Base-by-base conservation (phyloP, 805 yeast species). In the Saturnispora sekii region DNA sequence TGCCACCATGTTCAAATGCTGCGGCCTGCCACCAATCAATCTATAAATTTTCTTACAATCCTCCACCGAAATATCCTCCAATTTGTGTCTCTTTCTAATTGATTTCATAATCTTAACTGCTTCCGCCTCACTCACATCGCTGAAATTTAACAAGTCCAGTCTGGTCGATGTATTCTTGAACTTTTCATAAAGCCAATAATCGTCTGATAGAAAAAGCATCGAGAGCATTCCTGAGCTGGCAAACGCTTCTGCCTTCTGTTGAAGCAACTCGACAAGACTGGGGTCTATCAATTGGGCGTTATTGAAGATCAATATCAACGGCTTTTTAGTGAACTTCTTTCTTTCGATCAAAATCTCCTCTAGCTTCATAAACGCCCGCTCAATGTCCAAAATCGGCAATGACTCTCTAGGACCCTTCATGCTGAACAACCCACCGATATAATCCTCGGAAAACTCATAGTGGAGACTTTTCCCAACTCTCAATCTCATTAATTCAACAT, bases 371-470 rank as follows among this genome's bases (percentile, higher is more conserved):
- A 86, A 82, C 0, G 93, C 94, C 40, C 95, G 67, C 58, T 85
- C 95, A 37, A 85, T 84, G 56, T 84, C 95, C 34, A 84, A 64
- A 40, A 84, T 60, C 0, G 93, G 90, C 0, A 89, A 83, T 5
- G 93, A 81, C 50, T 85, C 95, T 47, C 95, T 69, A 10, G 94
- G 95, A 0, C 95, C 95, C 28, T 85, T 65, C 40, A 85, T 82
- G 12, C 87, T 79, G 53, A 85, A 85, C 45, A 85, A 65, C 0
- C 89, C 77, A 0, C 95, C 95, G 45, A 85, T 77, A 59, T 85
- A 85, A 60, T 85, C 95, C 56, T 85, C 95, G 51, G 74, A 80
- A 58, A 70, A 85, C 35, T 78, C 78, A 57, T 79, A 85, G 48
- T 81, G 77, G 40, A 85, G 64, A 0, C 94, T 89, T 48, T 75